Base-by-base conservation (phyloP, 176 grass and related monocot species). In the Lolium multiflorum region DNA sequence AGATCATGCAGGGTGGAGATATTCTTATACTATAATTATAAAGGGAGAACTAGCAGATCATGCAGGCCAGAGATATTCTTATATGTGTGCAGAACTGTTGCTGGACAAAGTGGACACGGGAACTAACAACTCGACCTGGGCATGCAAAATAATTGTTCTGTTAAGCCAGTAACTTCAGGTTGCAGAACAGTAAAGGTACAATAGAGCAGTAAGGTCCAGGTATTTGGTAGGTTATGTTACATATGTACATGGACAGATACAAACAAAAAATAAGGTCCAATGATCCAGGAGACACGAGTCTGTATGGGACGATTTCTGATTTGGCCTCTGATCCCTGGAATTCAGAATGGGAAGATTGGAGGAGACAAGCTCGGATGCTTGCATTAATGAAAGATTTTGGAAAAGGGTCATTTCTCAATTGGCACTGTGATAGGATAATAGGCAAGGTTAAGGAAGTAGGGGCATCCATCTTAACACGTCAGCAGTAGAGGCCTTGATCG, bases 231-330 rank as follows among this genome's bases (percentile, higher is more conserved):
- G 71, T 52, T 66, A 66, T 31, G 59, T 14, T 39, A 48, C 4
- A 24, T 38, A 37, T 51, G 61, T 68, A 50, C 44, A 50, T n/a
- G 79, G 9, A 51, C 17, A 76, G 74, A 55, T 76, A 54, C 15
- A 25, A 76, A 76, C 73, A 76, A 76, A 77, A 52, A 6, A 43
- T 69, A 78, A 0, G 14, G 35, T 55, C 61, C 48, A 68, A 65
- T 14, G 28, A 66, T 66, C 28, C 47, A 78, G 74, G 83, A 82
- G 81, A 57, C 50, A n/a, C 15, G 9, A 5, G 44, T 83, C 55
- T 14, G 38, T 8, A n/a, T 74, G 68, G 41, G 9, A 63, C 11
- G 57, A n/a, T 63, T 83, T 54, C 39, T 60, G 38, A 24, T 81
- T 22, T 28, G 61, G 50, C 65, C 50, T 82, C 65, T 11, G n/a